Percentiles rank a stretch among this genome's conserved stretches.
Evolutionary conservation across 2,329 filamentous ascomycete species (phyloP).

Genomic region (Thielaviopsis populi): DNA sequence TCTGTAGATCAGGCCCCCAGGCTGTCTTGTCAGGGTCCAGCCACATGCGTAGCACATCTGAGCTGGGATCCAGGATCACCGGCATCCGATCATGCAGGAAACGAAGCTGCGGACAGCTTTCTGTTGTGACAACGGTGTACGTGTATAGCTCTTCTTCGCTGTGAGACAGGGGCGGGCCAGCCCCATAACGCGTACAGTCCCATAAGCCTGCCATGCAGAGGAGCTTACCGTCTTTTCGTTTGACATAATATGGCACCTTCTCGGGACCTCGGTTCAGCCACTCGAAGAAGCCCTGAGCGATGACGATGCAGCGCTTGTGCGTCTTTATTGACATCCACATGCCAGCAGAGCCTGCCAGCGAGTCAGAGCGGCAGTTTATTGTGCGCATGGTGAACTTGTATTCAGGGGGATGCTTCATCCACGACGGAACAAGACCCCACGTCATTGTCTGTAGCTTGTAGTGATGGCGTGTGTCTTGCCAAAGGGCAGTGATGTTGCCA

Average conservation of each 20-base stretch:
- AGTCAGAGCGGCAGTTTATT: constrained; percentile 91
- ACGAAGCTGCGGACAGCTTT: constrained; percentile 63
- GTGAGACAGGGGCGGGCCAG: constrained; percentile 29
- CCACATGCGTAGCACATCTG: constrained; percentile 56
- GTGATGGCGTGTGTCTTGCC: constrained; percentile 25
- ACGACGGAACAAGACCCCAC: constrained; percentile 89
- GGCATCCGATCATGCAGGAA: constrained; percentile 96
- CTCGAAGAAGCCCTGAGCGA: constrained; percentile 91
- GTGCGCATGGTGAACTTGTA: constrained; percentile 68
- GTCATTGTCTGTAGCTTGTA: constrained; percentile 89
- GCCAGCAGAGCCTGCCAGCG: constrained; percentile 55
- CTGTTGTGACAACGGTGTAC: constrained; percentile 87
- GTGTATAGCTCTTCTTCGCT: constrained; percentile 56
- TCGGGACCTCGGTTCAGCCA: constrained; percentile 79
- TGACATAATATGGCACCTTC: constrained; percentile 72
- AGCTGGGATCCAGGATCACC: constrained; percentile 68
- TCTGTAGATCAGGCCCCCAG: constrained; percentile 69
- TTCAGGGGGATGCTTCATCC: constrained; percentile 73
- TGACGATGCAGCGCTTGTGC: constrained; percentile 70
- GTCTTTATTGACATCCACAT: constrained; percentile 92
- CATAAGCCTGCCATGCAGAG: constrained; percentile 87
- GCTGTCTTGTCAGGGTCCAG: constrained; percentile 55
- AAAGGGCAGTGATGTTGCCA: not conserved
- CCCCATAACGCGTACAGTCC: constrained; percentile 74
- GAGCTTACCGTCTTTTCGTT: constrained; percentile 63